Evolutionary conservation across 495 filamentous ascomycete species (phyloP), one percentile per base, ranked within the genome.

Genomic region (Penicillium herquei): DNA sequence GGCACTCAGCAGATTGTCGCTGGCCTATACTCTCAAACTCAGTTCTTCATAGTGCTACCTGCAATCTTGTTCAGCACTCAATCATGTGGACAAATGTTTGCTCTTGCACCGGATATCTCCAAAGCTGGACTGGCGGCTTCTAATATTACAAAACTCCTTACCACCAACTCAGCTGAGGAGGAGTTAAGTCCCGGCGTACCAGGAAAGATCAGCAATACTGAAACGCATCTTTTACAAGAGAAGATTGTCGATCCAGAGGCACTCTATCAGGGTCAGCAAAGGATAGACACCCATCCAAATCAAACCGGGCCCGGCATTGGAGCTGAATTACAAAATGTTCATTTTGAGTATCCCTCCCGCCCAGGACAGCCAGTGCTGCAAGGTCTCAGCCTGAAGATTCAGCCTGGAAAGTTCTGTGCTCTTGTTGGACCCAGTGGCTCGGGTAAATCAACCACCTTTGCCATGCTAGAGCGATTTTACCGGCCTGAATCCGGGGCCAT

Each of bases 21-120:
- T 39, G 84, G 84, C 1, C 56, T 75, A 16, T 87, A 87, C 54
- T 75, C 77, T 0, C 78, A 77, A 26, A 74, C 78, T 4, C 77
- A 87, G 52, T 88, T 89, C 68, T 87, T 87, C 66, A 87, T 86
- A 53, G 82, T 88, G 2, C 66, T 87, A 11, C 76, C 83, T 0
- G 81, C 84, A 6, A 62, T 82, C 0, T 66, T 82, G 17, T 80
- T 81, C 58, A 83, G 78, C 34, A 84, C 84, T 0, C 86, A 87
- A 62, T 78, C 79, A 3, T 84, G 81, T 53, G 82, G 84, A 0
- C 84, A 87, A 60, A 81, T 87, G 73, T 87, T 88, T 58, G 78
- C 79, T 6, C 72, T 87, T 1, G 84, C 83, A 0, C 83, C 84
- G 0, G 83, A 86, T 50, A 67, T 88, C 11, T 83, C 84, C 10